These are phyloP conservation scores for Pelargonium myrrhifolium DNA, from an alignment of 441 rosid species.

Conservation along the genomic window DNA sequence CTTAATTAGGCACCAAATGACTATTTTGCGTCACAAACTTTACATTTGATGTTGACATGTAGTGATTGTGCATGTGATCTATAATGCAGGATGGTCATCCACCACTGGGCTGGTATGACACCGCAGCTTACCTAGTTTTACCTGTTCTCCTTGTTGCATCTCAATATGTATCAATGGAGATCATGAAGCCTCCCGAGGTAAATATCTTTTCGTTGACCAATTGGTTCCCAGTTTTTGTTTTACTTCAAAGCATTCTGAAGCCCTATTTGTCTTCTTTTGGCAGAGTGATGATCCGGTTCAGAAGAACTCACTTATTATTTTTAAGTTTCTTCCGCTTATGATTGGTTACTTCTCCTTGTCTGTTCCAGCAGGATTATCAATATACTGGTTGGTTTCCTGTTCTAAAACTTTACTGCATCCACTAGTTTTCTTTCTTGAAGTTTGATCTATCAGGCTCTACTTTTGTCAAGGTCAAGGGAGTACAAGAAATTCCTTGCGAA, in stretches of 20 bases:
- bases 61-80: background rate
- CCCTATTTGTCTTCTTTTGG: constrained; percentile 18
- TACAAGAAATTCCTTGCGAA: background rate
- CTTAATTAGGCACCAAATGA: background rate
- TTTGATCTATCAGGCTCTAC: background rate
- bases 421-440: background rate
- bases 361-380: constrained; percentile 90
- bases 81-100: constrained; percentile 83
- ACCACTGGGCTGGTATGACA: constrained; percentile 87
- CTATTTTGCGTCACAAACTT: background rate
- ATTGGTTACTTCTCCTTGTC: constrained; percentile 92
- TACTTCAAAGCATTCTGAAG: constrained; percentile 15
- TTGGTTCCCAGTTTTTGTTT: constrained; percentile 11
- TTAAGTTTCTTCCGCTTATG: constrained; percentile 96
- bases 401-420: background rate
- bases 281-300: constrained; percentile 94
- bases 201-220: constrained; percentile 20
- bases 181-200: constrained; percentile 98
- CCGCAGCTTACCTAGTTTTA: constrained; percentile 85
- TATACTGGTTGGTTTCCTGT: constrained; percentile 76
- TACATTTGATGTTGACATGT: background rate
- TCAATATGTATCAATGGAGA: constrained; percentile 88
- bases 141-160: constrained; percentile 85
- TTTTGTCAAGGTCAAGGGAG: background rate
- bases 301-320: constrained; percentile 78